phyloP scores from a whole-genome alignment of 768 basidiomycete species.

The Suillus alpinus region DNA sequence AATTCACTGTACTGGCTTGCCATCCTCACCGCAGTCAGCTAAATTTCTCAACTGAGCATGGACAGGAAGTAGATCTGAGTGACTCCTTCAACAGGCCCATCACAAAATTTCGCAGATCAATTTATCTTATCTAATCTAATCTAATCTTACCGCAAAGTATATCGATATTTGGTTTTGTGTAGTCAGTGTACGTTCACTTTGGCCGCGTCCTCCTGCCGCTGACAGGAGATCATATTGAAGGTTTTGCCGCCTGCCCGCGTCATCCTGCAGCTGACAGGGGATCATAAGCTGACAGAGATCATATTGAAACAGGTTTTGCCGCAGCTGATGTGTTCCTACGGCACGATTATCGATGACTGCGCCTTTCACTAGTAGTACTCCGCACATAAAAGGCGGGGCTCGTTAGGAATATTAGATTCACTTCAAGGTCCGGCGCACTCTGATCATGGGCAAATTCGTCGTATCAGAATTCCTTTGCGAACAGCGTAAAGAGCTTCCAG shows the following conservation, averaged over 20 bases:
- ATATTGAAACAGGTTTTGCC: neutral
- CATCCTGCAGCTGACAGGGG: too few relatives aligned
- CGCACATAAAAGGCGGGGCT: neutral
- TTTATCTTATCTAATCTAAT: neutral
- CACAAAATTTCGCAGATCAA: neutral
- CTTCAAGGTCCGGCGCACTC: too few relatives aligned
- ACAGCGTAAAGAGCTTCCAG: constrained; percentile 17
- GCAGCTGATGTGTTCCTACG: neutral
- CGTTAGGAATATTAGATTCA: neutral
- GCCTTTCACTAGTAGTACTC: neutral
- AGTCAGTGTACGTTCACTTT: too few relatives aligned
- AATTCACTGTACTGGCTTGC: neutral
- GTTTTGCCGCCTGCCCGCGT: too few relatives aligned
- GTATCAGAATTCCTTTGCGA: constrained; percentile 19
- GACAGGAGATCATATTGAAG: neutral
- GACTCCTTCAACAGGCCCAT: too few relatives aligned
- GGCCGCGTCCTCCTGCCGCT: too few relatives aligned
- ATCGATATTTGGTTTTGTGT: neutral
- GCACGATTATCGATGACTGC: neutral
- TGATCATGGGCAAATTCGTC: constrained; percentile 13
- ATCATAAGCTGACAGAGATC: too few relatives aligned
- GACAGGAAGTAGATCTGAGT: neutral
- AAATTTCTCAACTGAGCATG: neutral
- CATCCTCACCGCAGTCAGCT: neutral
- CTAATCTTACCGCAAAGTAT: neutral